Evolutionary conservation across 1,284 basidiomycete species (phyloP).

Genomic region (Ceratobasidium sp.): DNA sequence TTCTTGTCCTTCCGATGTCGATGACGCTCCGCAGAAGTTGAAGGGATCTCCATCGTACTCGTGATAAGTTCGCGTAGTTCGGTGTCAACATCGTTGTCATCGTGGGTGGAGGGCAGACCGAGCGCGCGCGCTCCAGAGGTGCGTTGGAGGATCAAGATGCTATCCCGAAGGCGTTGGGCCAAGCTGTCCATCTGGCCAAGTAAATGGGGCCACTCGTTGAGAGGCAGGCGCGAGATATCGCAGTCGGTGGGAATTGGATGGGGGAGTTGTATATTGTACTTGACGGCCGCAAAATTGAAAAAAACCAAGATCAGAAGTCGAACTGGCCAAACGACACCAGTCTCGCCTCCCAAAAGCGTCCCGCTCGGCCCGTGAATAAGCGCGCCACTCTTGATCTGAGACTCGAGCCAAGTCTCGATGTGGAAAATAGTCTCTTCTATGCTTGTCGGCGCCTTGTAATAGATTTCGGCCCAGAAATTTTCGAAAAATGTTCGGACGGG

Average conservation of each 20-base stretch:
- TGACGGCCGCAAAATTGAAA: background rate
- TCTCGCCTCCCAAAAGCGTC: background rate
- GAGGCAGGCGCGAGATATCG: conserved; percentile 2
- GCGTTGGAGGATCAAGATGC: background rate
- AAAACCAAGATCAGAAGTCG: background rate
- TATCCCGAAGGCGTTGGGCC: background rate
- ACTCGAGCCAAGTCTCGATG: background rate
- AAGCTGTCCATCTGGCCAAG: background rate
- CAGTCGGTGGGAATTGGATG: background rate
- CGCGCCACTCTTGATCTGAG: background rate
- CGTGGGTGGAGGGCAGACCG: background rate
- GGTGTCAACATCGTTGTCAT: background rate
- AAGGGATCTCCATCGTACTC: background rate
- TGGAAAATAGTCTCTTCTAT: background rate
- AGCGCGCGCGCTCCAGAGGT: background rate
- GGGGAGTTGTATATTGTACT: background rate
- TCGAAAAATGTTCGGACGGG: background rate
- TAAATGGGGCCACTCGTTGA: background rate
- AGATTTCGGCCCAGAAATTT: background rate
- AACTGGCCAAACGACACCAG: background rate
- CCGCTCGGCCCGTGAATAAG: conserved; percentile 21
- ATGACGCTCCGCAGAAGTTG: background rate
- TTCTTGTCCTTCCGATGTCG: background rate
- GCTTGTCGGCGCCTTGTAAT: background rate
- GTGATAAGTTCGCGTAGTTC: background rate